Percentiles rank a stretch among this genome's conserved stretches.
Evolutionary conservation across 805 yeast genomes (phyloP).

Genomic region (Barnettozyma californica): DNA sequence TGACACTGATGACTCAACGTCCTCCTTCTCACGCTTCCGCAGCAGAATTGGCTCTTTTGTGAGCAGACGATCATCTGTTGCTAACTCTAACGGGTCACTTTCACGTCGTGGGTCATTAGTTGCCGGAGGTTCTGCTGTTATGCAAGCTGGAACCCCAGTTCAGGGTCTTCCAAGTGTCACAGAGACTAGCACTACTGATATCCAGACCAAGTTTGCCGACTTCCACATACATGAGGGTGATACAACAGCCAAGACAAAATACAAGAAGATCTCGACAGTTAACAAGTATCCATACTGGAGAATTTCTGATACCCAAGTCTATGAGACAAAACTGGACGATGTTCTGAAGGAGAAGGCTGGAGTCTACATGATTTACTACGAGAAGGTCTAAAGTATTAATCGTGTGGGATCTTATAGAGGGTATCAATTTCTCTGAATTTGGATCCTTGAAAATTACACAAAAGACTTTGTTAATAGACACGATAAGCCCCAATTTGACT

Average conservation of each 20-base stretch:
- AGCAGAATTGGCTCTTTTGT: conserved; percentile 7
- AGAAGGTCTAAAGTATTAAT: conserved; percentile 36
- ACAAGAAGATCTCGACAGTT: conserved; percentile 51
- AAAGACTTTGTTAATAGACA: no score
- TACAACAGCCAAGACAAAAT: conserved; percentile 4
- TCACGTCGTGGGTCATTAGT: conserved; percentile 6
- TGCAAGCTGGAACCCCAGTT: background rate
- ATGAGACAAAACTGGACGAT: conserved; percentile 52
- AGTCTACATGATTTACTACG: conserved; percentile 86
- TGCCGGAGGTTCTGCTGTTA: conserved; percentile 2
- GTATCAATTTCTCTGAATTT: no score
- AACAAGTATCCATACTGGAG: conserved; percentile 73
- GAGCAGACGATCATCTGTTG: conserved; percentile 4
- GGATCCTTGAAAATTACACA: no score
- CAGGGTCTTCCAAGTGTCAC: conserved; percentile 13
- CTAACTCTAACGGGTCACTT: background rate
- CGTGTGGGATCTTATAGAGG: no score
- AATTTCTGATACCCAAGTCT: conserved; percentile 68
- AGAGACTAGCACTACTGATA: conserved; percentile 7
- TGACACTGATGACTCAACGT: conserved; percentile 17
- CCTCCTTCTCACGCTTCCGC: conserved; percentile 12
- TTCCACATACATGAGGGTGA: background rate
- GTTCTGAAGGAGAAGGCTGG: conserved; percentile 66
- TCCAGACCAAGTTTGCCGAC: background rate
- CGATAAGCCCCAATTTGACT: no score